Conservation (phyloP, 306 rosid genomes). For the Astragalus glycyphyllos region DNA sequence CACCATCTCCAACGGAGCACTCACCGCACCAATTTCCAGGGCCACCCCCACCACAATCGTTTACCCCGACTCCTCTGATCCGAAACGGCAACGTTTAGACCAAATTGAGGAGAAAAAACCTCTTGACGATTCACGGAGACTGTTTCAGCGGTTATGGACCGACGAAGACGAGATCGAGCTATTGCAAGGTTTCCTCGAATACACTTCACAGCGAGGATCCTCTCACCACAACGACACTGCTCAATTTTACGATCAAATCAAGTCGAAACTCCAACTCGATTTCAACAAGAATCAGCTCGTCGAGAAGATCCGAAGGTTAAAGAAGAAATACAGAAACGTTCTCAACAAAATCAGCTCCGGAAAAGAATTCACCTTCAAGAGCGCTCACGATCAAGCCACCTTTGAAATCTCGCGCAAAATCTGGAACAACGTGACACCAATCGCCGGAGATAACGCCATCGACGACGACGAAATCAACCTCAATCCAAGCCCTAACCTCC, state of each 20-base stretch:
- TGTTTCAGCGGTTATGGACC: slow-evolving; percentile 73
- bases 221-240: slow-evolving; percentile 54
- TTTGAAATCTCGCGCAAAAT: slow-evolving; percentile 75
- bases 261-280: slow-evolving; percentile 63
- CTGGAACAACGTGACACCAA: slow-evolving; percentile 59
- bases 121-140: slow-evolving; percentile 55
- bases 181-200: slow-evolving; percentile 68
- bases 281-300: slow-evolving; percentile 71
- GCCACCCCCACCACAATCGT: slow-evolving; percentile 43
- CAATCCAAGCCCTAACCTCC: slow-evolving; percentile 43
- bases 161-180: slow-evolving; percentile 81
- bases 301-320: slow-evolving; percentile 78
- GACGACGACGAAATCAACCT: slow-evolving; percentile 74
- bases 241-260: slow-evolving; percentile 58
- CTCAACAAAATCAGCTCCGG: slow-evolving; percentile 53
- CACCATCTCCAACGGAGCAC: slow-evolving; percentile 40
- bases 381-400: slow-evolving; percentile 69
- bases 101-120: slow-evolving; percentile 58
- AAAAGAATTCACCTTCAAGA: slow-evolving; percentile 63
- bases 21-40: slow-evolving; percentile 31
- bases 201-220: slow-evolving; percentile 53
- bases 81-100: slow-evolving; percentile 58
- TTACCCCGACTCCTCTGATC: slow-evolving; percentile 39
- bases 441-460: slow-evolving; percentile 54
- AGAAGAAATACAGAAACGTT: slow-evolving; percentile 68